Base-by-base conservation (phyloP, 2,329 filamentous ascomycete species). In the Aspergillus sp. region DNA sequence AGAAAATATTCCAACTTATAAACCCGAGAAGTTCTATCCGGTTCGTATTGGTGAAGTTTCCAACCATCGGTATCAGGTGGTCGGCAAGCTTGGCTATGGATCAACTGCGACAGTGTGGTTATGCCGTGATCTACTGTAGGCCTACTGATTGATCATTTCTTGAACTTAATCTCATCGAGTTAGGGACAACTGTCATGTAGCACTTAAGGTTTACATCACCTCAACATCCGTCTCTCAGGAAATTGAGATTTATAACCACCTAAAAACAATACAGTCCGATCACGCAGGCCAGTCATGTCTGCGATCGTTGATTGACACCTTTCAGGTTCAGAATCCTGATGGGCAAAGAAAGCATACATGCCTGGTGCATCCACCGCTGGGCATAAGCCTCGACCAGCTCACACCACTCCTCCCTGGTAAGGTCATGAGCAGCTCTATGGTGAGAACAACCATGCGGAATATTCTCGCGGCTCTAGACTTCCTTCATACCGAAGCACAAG, bases 321-420 rank as follows among this genome's bases (percentile, higher is more conserved):
- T 77, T 59, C 54, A 70, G 8, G 59, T 72, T 49, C 48, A 54
- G n/a, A 65, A 65, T 27, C 66, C 67, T 13, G 36, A 64, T 44
- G 61, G 65, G 17, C 13, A 61, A 30, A 47, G 55, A 30, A 10
- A 21, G 11, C 68, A 74, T 59, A 60, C 50, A 53, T 74, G 72
- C 60, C 66, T 74, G 3, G 63, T 73, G 17, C 71, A 73, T 49
- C 58, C 62, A 13, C 67, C 71, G 30, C 64, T 73, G 32, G 67
- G 67, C 17, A 68, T 66, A 57, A 73, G 62, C 39, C 63, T 69
- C 44, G 62, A 61, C 38, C 61, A 68, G 30, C 52, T 71, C 30
- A 59, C 42, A 19, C 27, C 57, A 58, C 61, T 62, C 36, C 44
- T 61, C n/a, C 62, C 51, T n/a, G 59, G 57, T 13, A 44, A 64